Evolutionary conservation across 805 yeast species (phyloP).

Genomic region (Ogataea pignaliae): DNA sequence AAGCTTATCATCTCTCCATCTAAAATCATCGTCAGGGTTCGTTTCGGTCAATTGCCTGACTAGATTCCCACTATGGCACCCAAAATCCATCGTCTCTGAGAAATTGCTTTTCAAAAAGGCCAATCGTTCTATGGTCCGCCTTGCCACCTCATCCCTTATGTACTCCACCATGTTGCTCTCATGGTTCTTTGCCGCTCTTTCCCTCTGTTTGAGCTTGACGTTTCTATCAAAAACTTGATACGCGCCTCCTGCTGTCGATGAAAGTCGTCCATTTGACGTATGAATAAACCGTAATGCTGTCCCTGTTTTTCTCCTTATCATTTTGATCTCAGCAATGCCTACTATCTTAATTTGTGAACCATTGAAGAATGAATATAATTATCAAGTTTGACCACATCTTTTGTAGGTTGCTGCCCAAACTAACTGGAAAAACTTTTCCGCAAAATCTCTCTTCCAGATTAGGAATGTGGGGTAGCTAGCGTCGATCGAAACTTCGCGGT

Average conservation of each 20-base stretch:
- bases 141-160: conserved; percentile 68
- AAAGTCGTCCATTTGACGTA: conserved; percentile 1
- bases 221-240: conserved; percentile 54
- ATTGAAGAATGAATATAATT: not conserved
- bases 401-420: no score
- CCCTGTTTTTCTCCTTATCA: no score
- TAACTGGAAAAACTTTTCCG: not conserved
- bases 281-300: conserved; percentile 1
- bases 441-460: not conserved
- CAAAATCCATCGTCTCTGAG: conserved; percentile 61
- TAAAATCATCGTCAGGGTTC: conserved; percentile 34
- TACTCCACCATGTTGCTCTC: conserved; percentile 61
- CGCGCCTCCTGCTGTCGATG: not conserved
- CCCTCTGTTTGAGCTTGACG: conserved; percentile 58
- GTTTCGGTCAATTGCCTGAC: conserved; percentile 32
- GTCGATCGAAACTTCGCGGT: no score
- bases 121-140: conserved; percentile 67
- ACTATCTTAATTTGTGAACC: not conserved
- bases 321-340: no score
- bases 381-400: not conserved
- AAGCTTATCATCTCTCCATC: conserved; percentile 47
- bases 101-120: conserved; percentile 68
- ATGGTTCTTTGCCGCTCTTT: conserved; percentile 41
- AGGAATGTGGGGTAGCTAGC: conserved; percentile 5
- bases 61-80: conserved; percentile 64